Base-by-base conservation (phyloP, 805 yeast genomes). In the Spathaspora sp. region DNA sequence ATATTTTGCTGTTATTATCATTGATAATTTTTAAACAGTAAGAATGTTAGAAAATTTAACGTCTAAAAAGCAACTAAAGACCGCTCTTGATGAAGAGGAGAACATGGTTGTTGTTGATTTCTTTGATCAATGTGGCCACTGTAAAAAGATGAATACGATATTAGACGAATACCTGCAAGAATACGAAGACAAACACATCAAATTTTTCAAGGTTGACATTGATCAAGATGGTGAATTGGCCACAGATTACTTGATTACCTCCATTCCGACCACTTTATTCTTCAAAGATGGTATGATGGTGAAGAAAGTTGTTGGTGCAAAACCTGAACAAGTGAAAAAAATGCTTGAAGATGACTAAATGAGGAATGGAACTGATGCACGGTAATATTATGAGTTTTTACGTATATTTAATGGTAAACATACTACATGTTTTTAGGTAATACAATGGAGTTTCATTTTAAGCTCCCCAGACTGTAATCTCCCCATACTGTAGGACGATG, bases 71-170 rank as follows among this genome's bases (percentile, higher is more conserved):
- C 52, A 52, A 38, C 46, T 52, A 16, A 49, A 45, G 7, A 18
- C 51, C 7, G 54, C 49, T 28, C 45, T 52, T 20, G 46, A 44
- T 23, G 43, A 46, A n/a, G 29, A 52, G n/a, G 52, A 52, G 20
- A 17, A 18, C 20, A 48, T 52, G 52, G 42, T 93, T 60, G 88
- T 92, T 57, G 97, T 93, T 77, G 93, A 91, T 78, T 90, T 81
- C 67, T 97, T 97, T 64, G 83, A 90, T 55, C 91, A 97, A 96
- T 92, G 98, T 72, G 97, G 97, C 59, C 97, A 97, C 55, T 92
- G 98, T 79, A 91, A 92, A 81, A 86, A 87, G 83, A 86, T 93
- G 72, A 90, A 97, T 47, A 97, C 97, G 60, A 74, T 88, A 75
- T 74, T 92, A 60, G 96, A 90, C 66, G 85, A 86, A 69, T 84